phyloP scores from a whole-genome alignment of 2,329 filamentous ascomycete genomes.

The Alternaria conjuncta region DNA sequence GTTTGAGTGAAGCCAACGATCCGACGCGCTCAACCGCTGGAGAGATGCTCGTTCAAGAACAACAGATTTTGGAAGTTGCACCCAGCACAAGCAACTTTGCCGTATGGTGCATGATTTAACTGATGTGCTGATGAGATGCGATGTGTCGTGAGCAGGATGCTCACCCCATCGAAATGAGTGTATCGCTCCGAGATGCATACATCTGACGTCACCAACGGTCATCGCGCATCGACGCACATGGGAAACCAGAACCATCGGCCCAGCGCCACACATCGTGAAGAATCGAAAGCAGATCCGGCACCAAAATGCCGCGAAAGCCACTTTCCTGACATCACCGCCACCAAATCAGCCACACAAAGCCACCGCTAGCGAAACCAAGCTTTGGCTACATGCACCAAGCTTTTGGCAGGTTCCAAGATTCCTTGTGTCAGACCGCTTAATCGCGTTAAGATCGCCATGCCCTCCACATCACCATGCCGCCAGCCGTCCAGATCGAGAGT shows the following conservation, averaged over 20 bases:
- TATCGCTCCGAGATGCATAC: neutral
- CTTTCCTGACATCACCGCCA: slow-evolving; percentile 20
- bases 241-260: neutral
- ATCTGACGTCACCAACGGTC: slow-evolving; percentile 4
- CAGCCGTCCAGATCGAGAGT: neutral
- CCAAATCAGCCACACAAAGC: slow-evolving; percentile 19
- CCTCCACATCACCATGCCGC: slow-evolving; percentile 10
- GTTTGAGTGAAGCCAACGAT: neutral
- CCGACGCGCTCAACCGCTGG: too few species aligned
- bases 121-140: neutral
- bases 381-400: slow-evolving; percentile 23
- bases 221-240: neutral
- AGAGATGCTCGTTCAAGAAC: neutral
- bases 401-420: slow-evolving; percentile 29
- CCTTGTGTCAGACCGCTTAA: slow-evolving; percentile 13
- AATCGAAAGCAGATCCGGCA: slow-evolving; percentile 1
- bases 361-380: slow-evolving; percentile 28
- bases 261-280: slow-evolving; percentile 3
- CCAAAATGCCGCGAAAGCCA: slow-evolving; percentile 7
- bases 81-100: neutral
- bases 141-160: neutral
- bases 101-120: neutral
- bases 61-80: neutral
- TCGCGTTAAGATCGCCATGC: slow-evolving; percentile 10
- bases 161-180: neutral